Base-by-base conservation (phyloP, 257 asterid species). In the Linderniella brevidens region DNA sequence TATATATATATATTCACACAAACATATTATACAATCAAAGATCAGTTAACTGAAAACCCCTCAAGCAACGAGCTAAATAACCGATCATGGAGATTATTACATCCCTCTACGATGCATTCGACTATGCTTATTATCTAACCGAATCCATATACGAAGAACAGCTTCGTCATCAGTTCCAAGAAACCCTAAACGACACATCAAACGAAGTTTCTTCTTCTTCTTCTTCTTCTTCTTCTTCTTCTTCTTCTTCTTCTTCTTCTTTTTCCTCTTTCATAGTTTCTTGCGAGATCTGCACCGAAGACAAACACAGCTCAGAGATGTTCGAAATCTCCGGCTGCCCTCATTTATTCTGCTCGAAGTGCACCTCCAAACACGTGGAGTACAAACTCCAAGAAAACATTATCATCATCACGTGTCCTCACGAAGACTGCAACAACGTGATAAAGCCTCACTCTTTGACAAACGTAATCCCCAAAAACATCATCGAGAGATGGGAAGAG, bases 331-430 rank as follows among this genome's bases (percentile, higher is more conserved):
- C 38, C 37, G 67, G 69, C 13, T 65, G 77, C 64, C 15, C 50
- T 3, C 73, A 70, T 25, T 62, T 55, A 1, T 70, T 65, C 32
- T 70, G 77, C 62, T 14, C 19, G 17, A 19, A 1, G 17, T 62
- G 77, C 70, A 47, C 53, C 11, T 48, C 67, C 1, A 58, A 60
- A 29, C 69, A 70, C 52, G 48, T 70, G 1, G 49, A 55, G 7
- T 66, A 68, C 56, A 70, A 70, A 61, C 67, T 65, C 12, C 62
- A 48, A 17, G 50, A 62, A 10, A 66, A 59, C 59, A 45, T 36
- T 1, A 29, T 53, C 3, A 5, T 6, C 37, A 53, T 80, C 16
- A 45, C 56, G 1, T 84, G 93, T 56, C 92, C 80, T 0, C 71
- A 53, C 4, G 57, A 52, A 14, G 67, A 55, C 41, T 84, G 95